Evolutionary conservation across 331 rosid genomes (phyloP), one percentile per base, ranked within the genome.

Genomic region (Phaseolus coccineus): DNA sequence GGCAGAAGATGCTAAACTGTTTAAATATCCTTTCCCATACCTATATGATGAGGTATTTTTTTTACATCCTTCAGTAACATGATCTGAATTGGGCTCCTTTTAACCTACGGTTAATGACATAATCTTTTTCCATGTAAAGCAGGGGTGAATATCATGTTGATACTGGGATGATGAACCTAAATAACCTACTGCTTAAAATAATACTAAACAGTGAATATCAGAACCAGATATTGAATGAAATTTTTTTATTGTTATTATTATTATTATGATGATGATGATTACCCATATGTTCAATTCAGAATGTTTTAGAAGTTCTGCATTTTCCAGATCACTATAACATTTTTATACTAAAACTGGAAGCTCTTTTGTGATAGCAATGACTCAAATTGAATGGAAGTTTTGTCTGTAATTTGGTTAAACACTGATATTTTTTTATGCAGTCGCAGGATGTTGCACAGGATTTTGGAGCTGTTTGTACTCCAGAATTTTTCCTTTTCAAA

Each of bases 401-500:
- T 62, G 35, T 28, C n/a, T 10, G 19, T 25, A 75, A 81, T 46
- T 42, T 74, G 19, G 33, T 69, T 3, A 83, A 72, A 80, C 61
- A 27, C 31, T 46, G 30, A 69, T 81, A 33, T 64, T 76, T 24
- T 62, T 84, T 53, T 72, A 70, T 84, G 81, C 92, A 95, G 98
- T 84, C 94, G 25, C 98, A 95, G 85, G 90, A 89, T 25, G 98
- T 83, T 80, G 98, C 99, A 19, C 86, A 74, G 69, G 97, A 86
- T 80, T 93, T 95, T 77, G 91, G 96, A 84, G 97, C 98, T 74
- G 94, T 87, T 82, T 95, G 98, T 80, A 93, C 99, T 1, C 99
- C 99, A 3, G 97, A 95, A 52, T 95, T 95, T 77, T 90, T 74
- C 80, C 89, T 95, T 28, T 95, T 87, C 79, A 95, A 91, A 84